A percentile compares a stretch with the other conserved stretches of the same genome.
Conservation (phyloP, 2,329 filamentous ascomycete species). For the Chrysoporthe deuterocubensis region DNA sequence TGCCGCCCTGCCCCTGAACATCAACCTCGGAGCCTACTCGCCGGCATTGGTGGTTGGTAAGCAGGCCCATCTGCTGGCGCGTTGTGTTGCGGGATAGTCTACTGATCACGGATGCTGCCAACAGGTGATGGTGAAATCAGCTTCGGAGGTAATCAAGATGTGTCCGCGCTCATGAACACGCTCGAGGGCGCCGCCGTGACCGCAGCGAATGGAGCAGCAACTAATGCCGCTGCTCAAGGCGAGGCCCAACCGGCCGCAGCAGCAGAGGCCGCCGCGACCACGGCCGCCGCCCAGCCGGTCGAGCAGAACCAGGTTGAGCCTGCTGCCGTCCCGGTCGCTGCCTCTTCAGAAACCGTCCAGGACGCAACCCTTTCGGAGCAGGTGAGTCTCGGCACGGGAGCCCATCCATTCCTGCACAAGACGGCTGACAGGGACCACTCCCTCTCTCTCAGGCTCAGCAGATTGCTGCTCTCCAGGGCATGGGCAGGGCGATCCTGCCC, state of each 20-base stretch:
- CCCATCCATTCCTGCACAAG: not conserved
- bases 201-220: constrained; percentile 38
- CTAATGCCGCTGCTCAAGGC: constrained; percentile 37
- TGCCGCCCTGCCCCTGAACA: constrained; percentile 45
- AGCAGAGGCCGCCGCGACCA: constrained; percentile 31
- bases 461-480: constrained; percentile 50
- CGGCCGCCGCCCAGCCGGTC: constrained; percentile 30
- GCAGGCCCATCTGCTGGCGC: constrained; percentile 12
- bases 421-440: constrained; percentile 22
- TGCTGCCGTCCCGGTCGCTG: constrained; percentile 5
- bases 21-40: constrained; percentile 51
- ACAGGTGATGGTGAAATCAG: constrained; percentile 51
- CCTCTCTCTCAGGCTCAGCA: constrained; percentile 40
- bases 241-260: constrained; percentile 31
- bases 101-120: constrained; percentile 17
- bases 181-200: constrained; percentile 51
- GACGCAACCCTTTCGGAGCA: constrained; percentile 43
- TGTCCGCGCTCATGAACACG: constrained; percentile 49
- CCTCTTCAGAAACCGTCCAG: constrained; percentile 29
- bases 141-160: constrained; percentile 50
- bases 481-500: constrained; percentile 54
- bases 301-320: constrained; percentile 13
- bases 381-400: constrained; percentile 34
- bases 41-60: constrained; percentile 46
- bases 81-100: not conserved